Percentiles rank a stretch among this genome's conserved stretches.
Evolutionary conservation across 106 monocot genomes (phyloP).

Genomic region (Allium sativum): DNA sequence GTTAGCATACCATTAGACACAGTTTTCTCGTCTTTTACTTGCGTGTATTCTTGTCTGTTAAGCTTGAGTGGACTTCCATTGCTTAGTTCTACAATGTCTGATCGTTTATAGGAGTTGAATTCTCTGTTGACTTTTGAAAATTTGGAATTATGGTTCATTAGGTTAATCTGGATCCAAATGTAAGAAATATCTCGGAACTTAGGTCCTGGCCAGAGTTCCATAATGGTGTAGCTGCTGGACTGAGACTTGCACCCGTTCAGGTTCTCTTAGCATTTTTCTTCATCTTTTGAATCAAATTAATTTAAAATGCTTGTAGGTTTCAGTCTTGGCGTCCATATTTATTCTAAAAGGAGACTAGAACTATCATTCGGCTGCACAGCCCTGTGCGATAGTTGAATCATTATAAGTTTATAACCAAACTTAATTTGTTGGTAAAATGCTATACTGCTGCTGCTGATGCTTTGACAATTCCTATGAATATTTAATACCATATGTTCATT

Average conservation of each 20-base stretch:
- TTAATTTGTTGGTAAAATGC: no score
- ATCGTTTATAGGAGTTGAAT: background rate
- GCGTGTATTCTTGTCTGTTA: background rate
- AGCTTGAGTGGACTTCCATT: background rate
- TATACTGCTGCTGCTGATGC: no score
- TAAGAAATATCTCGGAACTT: conserved; percentile 69
- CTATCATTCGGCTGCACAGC: no score
- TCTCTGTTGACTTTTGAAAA: background rate
- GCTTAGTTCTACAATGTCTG: no score
- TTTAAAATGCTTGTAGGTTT: background rate
- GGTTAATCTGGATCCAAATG: conserved; percentile 90
- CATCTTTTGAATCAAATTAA: background rate
- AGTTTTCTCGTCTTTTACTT: background rate
- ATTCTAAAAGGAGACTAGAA: background rate
- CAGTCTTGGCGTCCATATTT: background rate
- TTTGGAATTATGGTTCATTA: conserved; percentile 6
- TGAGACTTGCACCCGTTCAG: conserved; percentile 86
- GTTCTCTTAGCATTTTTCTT: conserved; percentile 15
- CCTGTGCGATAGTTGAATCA: no score
- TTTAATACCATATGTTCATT: background rate
- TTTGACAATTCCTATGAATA: no score
- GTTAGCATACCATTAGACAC: background rate
- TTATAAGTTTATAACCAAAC: no score
- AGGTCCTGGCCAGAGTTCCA: conserved; percentile 94
- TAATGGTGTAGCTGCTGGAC: conserved; percentile 97